Evolutionary conservation across 2,329 filamentous ascomycete genomes (phyloP).

Genomic region (Fusarium subtropicale): DNA sequence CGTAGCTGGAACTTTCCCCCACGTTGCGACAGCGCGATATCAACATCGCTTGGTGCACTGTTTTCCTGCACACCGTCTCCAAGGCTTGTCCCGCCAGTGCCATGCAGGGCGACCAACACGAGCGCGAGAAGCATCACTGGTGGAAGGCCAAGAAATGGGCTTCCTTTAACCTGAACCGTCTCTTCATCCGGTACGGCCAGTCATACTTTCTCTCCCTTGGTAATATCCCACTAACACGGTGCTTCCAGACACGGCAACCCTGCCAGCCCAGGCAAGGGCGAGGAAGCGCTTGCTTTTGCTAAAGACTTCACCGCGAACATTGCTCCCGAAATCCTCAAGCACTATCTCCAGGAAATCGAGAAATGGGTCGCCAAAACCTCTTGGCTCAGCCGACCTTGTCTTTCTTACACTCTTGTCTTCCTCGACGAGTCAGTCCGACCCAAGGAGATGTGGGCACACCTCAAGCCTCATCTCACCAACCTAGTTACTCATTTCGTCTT

Average conservation of each 20-base stretch:
- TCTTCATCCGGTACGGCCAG: slow-evolving; percentile 82
- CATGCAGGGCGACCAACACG: slow-evolving; percentile 84
- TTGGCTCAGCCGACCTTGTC: slow-evolving; percentile 93
- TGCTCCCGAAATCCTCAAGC: slow-evolving; percentile 94
- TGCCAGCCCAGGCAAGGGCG: slow-evolving; percentile 75
- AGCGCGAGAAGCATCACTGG: slow-evolving; percentile 95
- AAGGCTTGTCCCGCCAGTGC: slow-evolving; percentile 84
- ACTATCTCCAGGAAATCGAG: slow-evolving; percentile 93
- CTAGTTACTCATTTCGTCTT: slow-evolving; percentile 96
- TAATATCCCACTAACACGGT: slow-evolving; percentile 6
- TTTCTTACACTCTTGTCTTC: slow-evolving; percentile 94
- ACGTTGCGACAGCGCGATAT: slow-evolving; percentile 82
- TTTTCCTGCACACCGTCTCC: slow-evolving; percentile 90
- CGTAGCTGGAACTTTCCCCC: slow-evolving; percentile 84
- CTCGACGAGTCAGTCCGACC: slow-evolving; percentile 97
- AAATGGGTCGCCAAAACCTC: slow-evolving; percentile 95
- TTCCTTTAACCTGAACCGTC: slow-evolving; percentile 95
- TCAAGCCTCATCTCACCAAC: slow-evolving; percentile 93
- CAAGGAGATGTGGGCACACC: slow-evolving; percentile 94
- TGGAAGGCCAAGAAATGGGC: slow-evolving; percentile 99
- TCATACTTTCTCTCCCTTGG: not conserved
- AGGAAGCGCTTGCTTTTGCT: slow-evolving; percentile 83
- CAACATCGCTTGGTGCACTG: slow-evolving; percentile 94
- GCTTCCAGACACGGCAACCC: slow-evolving; percentile 86
- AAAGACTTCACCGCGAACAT: slow-evolving; percentile 93